Evolutionary conservation across 148 eudicot species (phyloP).

Genomic region (Dysphania ambrosioides): DNA sequence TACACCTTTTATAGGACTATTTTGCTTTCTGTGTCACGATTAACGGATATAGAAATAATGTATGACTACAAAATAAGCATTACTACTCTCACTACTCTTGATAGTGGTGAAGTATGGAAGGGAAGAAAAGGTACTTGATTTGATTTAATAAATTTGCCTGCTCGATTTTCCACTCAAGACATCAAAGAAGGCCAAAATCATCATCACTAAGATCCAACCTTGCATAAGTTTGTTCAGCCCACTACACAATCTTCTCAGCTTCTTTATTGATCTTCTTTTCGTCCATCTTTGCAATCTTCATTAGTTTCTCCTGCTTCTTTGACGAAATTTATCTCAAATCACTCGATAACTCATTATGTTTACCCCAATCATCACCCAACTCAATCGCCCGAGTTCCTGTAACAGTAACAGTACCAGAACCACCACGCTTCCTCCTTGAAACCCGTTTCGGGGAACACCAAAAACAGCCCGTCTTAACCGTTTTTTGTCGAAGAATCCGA

Average conservation of each 20-base stretch:
- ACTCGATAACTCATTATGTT: constrained; percentile 46
- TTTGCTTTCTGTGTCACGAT: constrained; percentile 5
- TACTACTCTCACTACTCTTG: background rate
- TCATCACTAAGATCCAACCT: constrained; percentile 54
- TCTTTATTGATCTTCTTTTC: constrained; percentile 72
- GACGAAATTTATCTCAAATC: constrained; percentile 53
- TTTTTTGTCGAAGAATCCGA: constrained; percentile 37
- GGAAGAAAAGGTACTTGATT: background rate
- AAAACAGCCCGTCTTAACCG: constrained; percentile 60
- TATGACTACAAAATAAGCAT: background rate
- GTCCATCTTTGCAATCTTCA: constrained; percentile 61
- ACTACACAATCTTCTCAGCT: constrained; percentile 81
- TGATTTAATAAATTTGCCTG: background rate
- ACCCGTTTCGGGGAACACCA: constrained; percentile 74
- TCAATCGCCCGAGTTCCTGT: constrained; percentile 30
- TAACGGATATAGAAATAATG: constrained; percentile 3
- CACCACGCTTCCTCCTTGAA: constrained; percentile 40
- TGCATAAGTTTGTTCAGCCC: constrained; percentile 83
- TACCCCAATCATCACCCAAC: constrained; percentile 41
- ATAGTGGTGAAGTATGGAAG: no score
- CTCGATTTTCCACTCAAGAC: background rate
- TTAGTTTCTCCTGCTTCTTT: constrained; percentile 51
- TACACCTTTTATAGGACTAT: background rate
- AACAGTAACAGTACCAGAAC: no score
- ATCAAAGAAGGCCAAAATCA: constrained; percentile 18